Evolutionary conservation across 2,329 filamentous ascomycete genomes (phyloP), one percentile per base, ranked within the genome.

Genomic region (Aureobasidium sp.): DNA sequence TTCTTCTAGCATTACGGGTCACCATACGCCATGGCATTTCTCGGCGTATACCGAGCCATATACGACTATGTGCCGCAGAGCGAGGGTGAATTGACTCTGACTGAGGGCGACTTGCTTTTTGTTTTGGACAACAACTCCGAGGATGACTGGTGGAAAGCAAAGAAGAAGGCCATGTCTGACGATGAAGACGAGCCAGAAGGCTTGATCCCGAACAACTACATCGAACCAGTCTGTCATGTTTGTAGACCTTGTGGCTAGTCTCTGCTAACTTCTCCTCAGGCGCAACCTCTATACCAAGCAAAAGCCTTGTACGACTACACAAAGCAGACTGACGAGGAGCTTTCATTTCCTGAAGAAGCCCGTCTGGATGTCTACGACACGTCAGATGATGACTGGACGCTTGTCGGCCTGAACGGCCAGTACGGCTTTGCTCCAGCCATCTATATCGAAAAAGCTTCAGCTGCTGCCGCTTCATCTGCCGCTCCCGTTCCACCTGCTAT

Each of bases 291-390:
- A 65, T 79, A 84, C 65, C 82, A 87, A 67, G 94, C 93, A 55
- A 91, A 88, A 74, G 90, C 94, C n/a, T 84, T 97, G n/a, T 99
- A 93, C 79, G 94, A 99, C 75, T 99, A 99, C 75, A 90, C 90
- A 56, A 86, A 93, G 69, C 94, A 99, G 78, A 99, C 94, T 27
- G 94, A 99, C 72, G 94, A 99, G 76, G 94, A 99, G 76, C 81
- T 99, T 10, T 97, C 93, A 27, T 97, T 99, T 73, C 84, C 90
- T 53, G 94, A 99, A 78, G 92, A 96, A 72, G 87, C 88, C 44
- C 77, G 85, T 48, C 82, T 99, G 53, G 80, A 89, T 64, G 89
- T 99, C 52, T 97, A 90, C 76, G 94, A 99, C 75, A 87, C 83
- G 10, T 88, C 91, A 5, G 94, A 99, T 74, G 90, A 91, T 15